phyloP scores from a whole-genome alignment of 129 eudicot genomes.

The Saposhnikovia divaricata region DNA sequence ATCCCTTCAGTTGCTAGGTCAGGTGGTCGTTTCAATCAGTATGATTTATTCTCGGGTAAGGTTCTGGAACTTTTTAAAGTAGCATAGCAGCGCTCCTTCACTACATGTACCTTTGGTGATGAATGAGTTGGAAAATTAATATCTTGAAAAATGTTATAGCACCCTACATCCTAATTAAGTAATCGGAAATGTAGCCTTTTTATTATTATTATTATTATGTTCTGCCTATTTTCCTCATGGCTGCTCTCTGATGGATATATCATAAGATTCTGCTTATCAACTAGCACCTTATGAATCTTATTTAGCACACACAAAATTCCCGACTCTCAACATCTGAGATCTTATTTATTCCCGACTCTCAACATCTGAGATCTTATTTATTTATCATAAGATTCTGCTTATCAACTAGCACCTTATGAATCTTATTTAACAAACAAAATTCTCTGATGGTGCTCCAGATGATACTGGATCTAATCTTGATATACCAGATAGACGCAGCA shows the following conservation, averaged over 20 bases:
- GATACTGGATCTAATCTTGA: conserved; percentile 19
- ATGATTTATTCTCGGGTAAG: conserved; percentile 7
- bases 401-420: neutral
- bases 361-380: neutral
- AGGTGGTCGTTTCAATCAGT: conserved; percentile 1
- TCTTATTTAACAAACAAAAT: neutral
- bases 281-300: neutral
- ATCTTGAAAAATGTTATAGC: neutral
- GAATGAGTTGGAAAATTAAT: neutral
- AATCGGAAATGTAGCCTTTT: neutral
- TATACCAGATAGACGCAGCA: conserved; percentile 45
- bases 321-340: neutral
- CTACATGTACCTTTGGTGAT: neutral
- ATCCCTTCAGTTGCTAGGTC: conserved; percentile 14
- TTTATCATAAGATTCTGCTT: neutral
- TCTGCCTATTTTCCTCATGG: neutral
- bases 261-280: neutral
- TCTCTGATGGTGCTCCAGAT: conserved; percentile 21
- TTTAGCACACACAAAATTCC: neutral
- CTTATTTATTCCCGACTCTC: neutral
- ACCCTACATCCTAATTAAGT: neutral
- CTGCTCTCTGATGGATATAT: neutral
- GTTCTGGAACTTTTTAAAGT: neutral
- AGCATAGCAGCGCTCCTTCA: neutral
- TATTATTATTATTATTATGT: neutral